phyloP scores from a whole-genome alignment of 2,329 filamentous ascomycete genomes.

The Penicillium sp. region DNA sequence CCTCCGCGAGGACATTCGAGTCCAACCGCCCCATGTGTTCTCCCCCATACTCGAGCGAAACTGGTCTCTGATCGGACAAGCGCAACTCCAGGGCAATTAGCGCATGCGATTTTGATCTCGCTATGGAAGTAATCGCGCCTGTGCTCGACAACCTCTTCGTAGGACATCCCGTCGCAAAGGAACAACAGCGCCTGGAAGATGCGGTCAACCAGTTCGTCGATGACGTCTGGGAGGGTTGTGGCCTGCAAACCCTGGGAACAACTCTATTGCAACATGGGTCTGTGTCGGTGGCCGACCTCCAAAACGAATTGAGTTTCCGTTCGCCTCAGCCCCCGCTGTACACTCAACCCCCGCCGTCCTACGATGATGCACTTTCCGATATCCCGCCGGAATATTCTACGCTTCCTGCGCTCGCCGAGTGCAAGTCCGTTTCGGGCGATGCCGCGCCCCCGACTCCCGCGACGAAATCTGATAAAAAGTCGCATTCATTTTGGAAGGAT shows the following conservation, averaged over 20 bases:
- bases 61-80: slow-evolving; percentile 15
- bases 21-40: slow-evolving; percentile 22
- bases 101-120: slow-evolving; percentile 15
- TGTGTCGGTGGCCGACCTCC: not conserved
- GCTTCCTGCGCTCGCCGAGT: slow-evolving; percentile 33
- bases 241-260: not conserved
- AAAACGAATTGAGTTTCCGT: slow-evolving; percentile 15
- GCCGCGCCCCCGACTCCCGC: slow-evolving; percentile 9
- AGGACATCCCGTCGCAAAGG: not conserved
- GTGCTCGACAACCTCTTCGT: slow-evolving; percentile 6
- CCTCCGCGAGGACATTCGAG: slow-evolving; percentile 14
- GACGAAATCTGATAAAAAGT: slow-evolving; percentile 7
- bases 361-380: slow-evolving; percentile 37
- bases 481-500: slow-evolving; percentile 15
- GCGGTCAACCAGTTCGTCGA: slow-evolving; percentile 10
- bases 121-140: slow-evolving; percentile 20
- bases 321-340: slow-evolving; percentile 24
- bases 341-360: slow-evolving; percentile 35
- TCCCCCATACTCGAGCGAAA: slow-evolving; percentile 13
- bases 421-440: slow-evolving; percentile 16
- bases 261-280: not conserved
- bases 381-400: slow-evolving; percentile 39
- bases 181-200: slow-evolving; percentile 1
- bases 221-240: slow-evolving; percentile 15
- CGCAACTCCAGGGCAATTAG: not conserved